phyloP scores from a whole-genome alignment of 441 rosid genomes.

The Populus hybrid region DNA sequence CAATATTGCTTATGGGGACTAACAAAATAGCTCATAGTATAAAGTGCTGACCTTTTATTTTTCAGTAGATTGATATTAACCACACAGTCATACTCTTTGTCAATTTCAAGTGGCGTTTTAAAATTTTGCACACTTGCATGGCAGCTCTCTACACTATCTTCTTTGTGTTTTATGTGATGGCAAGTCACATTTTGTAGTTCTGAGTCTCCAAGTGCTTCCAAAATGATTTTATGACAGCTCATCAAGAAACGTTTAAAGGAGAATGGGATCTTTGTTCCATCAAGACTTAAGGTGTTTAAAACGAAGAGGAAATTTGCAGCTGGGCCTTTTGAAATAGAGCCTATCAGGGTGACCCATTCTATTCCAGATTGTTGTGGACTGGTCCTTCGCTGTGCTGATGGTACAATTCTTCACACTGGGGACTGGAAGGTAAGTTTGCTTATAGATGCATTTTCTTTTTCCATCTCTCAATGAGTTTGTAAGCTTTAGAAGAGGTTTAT shows the following conservation, averaged over 20 bases:
- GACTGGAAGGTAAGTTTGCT: slow-evolving; percentile 83
- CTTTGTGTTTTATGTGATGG: neutral
- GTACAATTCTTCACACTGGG: slow-evolving; percentile 95
- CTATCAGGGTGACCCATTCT: slow-evolving; percentile 91
- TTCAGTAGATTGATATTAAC: slow-evolving; percentile 14
- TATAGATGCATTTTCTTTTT: slow-evolving; percentile 16
- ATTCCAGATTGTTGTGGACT: slow-evolving; percentile 98
- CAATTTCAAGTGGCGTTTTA: slow-evolving; percentile 3
- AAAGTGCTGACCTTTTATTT: neutral
- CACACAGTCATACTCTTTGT: neutral
- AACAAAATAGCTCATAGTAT: neutral
- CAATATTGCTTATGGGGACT: neutral
- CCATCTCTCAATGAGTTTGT: slow-evolving; percentile 17
- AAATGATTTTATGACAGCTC: slow-evolving; percentile 45
- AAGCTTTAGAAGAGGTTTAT: slow-evolving; percentile 24
- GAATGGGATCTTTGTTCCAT: slow-evolving; percentile 84
- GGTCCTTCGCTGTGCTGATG: slow-evolving; percentile 95
- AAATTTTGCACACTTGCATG: neutral
- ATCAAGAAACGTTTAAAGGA: slow-evolving; percentile 96
- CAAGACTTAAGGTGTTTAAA: slow-evolving; percentile 76
- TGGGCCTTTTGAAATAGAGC: slow-evolving; percentile 97
- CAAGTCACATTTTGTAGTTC: neutral
- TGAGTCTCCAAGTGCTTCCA: slow-evolving; percentile 4
- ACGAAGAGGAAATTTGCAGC: slow-evolving; percentile 72
- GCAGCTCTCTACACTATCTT: slow-evolving; percentile 4